phyloP scores from a whole-genome alignment of 345 rosid genomes.

The Gossypium stocksii region DNA sequence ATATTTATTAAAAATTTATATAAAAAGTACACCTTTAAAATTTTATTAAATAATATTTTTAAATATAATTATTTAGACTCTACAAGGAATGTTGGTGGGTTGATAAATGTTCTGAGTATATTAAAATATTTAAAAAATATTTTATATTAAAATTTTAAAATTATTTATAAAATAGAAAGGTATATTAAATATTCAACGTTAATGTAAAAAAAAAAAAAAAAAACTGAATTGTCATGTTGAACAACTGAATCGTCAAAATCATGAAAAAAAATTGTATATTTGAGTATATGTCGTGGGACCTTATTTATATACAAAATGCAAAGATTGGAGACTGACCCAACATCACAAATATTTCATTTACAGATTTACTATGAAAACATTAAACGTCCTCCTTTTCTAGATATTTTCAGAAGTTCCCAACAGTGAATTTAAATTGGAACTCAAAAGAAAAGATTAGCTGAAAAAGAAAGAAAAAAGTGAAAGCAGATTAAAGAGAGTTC shows the following conservation, averaged over 20 bases:
- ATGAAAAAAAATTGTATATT: neutral
- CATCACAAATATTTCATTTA: neutral
- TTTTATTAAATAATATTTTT: no score
- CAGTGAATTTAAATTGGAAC: neutral
- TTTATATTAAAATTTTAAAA: no score
- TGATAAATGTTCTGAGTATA: no score
- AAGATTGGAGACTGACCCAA: neutral
- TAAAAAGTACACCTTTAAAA: no score
- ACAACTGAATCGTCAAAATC: neutral
- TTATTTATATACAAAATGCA: neutral
- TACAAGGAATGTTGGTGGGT: no score
- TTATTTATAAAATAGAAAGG: no score
- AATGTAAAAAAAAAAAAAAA: no score
- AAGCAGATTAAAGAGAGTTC: slow-evolving; percentile 22
- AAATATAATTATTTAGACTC: no score
- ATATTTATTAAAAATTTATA: no score
- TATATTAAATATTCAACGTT: no score
- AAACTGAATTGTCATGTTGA: no score
- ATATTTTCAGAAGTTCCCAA: slow-evolving; percentile 11
- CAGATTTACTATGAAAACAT: neutral
- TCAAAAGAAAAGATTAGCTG: neutral
- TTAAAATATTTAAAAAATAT: no score
- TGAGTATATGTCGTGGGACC: neutral
- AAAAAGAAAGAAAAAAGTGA: neutral
- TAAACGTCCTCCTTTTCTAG: neutral